Conservation (phyloP, 2,329 filamentous ascomycete genomes). For the Penicillium sp. region DNA sequence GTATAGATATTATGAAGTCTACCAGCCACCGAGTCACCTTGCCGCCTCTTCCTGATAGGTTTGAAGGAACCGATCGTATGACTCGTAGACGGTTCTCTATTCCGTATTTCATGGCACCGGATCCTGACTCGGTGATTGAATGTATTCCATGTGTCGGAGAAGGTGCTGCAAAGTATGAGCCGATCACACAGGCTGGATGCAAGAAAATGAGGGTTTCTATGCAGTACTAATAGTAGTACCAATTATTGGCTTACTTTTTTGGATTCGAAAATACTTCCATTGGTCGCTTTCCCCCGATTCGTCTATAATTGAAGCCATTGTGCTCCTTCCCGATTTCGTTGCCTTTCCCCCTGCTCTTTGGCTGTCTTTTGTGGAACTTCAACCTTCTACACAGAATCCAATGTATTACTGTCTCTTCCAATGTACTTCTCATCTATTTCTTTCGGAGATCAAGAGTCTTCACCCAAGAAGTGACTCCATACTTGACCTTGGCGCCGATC, state of each 20-base stretch:
- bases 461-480: neutral
- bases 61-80: conserved; percentile 42
- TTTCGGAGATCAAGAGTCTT: neutral
- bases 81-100: conserved; percentile 57
- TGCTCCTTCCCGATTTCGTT: neutral
- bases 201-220: conserved; percentile 23
- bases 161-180: conserved; percentile 51
- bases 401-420: neutral
- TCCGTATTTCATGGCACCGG: conserved; percentile 57
- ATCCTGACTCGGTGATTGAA: conserved; percentile 52
- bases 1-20: conserved; percentile 50
- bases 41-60: conserved; percentile 43
- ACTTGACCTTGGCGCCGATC: conserved; percentile 11
- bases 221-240: conserved; percentile 11
- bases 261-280: neutral
- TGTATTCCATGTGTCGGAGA: conserved; percentile 50
- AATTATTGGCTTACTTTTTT: neutral
- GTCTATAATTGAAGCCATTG: neutral
- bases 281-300: neutral
- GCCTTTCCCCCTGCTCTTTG: neutral
- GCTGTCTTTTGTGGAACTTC: neutral
- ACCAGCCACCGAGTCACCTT: conserved; percentile 54
- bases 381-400: neutral
- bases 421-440: neutral
- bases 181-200: conserved; percentile 45